These are phyloP conservation scores for Amphicarpaea edgeworthii DNA, from an alignment of 306 rosid genomes.

Conservation along the genomic window DNA sequence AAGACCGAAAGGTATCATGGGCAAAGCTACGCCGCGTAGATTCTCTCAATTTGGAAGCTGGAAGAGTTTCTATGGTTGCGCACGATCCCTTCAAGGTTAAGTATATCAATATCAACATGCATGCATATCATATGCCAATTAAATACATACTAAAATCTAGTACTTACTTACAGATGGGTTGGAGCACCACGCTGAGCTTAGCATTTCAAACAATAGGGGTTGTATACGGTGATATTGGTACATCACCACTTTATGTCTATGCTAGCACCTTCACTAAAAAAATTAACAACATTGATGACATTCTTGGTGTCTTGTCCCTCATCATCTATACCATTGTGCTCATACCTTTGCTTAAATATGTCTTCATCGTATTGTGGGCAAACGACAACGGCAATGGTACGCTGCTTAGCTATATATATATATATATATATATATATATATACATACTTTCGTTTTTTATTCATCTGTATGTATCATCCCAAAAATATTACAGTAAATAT, in stretches of 20 bases:
- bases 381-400: slow-evolving; percentile 85
- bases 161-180: slow-evolving; percentile 41
- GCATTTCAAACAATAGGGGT: slow-evolving; percentile 90
- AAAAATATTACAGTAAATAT: neutral
- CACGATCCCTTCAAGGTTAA: slow-evolving; percentile 50
- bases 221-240: slow-evolving; percentile 90
- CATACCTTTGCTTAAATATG: slow-evolving; percentile 75
- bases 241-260: slow-evolving; percentile 84
- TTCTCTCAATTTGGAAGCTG: slow-evolving; percentile 87
- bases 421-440: no score
- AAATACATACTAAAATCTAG: no score
- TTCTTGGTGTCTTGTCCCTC: slow-evolving; percentile 71
- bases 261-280: slow-evolving; percentile 53
- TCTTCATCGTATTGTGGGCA: slow-evolving; percentile 77
- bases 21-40: slow-evolving; percentile 75
- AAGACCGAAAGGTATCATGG: slow-evolving; percentile 68
- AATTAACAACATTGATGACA: slow-evolving; percentile 55
- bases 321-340: slow-evolving; percentile 76
- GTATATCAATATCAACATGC: no score
- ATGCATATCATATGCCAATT: no score
- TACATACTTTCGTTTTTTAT: neutral
- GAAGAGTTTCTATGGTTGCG: slow-evolving; percentile 56
- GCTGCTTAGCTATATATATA: no score
- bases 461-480: neutral
- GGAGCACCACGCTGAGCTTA: slow-evolving; percentile 61